Evolutionary conservation across 768 basidiomycete species (phyloP).

Genomic region (Mycena olivaceomarginata): DNA sequence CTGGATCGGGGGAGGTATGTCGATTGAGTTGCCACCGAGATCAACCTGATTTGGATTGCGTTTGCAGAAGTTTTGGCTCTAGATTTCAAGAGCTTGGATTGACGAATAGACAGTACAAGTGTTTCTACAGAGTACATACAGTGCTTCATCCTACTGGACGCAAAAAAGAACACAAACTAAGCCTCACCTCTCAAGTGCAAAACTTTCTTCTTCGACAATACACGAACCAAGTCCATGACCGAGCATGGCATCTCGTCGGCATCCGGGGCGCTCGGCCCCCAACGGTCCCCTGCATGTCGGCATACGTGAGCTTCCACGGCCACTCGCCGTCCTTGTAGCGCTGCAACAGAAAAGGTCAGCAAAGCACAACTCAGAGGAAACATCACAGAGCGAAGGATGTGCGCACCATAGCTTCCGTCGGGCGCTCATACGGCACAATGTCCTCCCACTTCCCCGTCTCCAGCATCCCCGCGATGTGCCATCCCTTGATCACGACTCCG

Average conservation of each 20-base stretch:
- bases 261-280: background rate
- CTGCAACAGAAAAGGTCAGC: background rate
- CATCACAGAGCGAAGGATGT: too few relatives aligned
- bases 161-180: too few relatives aligned
- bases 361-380: background rate
- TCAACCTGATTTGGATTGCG: too few relatives aligned
- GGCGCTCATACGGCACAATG: constrained; percentile 26
- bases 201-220: background rate
- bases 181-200: background rate
- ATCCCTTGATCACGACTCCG: constrained; percentile 15
- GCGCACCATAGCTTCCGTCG: constrained; percentile 21
- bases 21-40: background rate
- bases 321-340: constrained; percentile 16
- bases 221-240: background rate
- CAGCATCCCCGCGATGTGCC: constrained; percentile 21
- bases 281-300: background rate
- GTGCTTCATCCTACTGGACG: too few relatives aligned
- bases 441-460: constrained; percentile 28
- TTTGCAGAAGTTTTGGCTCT: too few relatives aligned
- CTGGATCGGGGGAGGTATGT: constrained; percentile 5
- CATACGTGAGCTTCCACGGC: constrained; percentile 6
- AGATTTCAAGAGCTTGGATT: too few relatives aligned
- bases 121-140: too few relatives aligned
- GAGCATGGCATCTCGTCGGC: background rate
- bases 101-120: too few relatives aligned